Percentiles rank a stretch among this genome's conserved stretches.
phyloP scores from a whole-genome alignment of 1,284 basidiomycete genomes.

The Thecaphora thlaspeos region DNA sequence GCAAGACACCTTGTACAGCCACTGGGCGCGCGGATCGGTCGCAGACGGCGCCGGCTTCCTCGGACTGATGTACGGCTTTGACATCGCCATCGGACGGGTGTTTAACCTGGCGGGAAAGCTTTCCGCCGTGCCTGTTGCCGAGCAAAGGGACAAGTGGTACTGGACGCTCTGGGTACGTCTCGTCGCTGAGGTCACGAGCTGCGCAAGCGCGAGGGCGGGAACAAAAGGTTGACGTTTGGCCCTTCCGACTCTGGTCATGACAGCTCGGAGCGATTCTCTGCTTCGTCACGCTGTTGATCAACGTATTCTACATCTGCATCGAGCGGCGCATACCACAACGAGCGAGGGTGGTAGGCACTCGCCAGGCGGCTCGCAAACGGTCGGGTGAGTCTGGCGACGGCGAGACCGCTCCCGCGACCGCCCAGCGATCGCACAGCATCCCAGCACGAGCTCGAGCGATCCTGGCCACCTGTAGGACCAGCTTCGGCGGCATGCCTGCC shows the following conservation, averaged over 20 bases:
- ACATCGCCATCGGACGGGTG: constrained; percentile 53
- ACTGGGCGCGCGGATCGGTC: constrained; percentile 19
- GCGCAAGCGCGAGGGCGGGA: no score
- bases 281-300: constrained; percentile 43
- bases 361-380: constrained; percentile 18
- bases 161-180: constrained; percentile 60
- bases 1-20: constrained; percentile 52
- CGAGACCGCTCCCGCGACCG: no score
- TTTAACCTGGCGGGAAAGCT: constrained; percentile 40
- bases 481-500: constrained; percentile 31
- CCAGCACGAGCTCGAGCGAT: no score
- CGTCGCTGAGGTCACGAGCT: no score
- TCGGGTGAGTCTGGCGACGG: no score
- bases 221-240: no score
- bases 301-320: constrained; percentile 55
- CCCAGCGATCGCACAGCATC: no score
- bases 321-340: constrained; percentile 55
- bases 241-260: no score
- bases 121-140: constrained; percentile 57
- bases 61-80: constrained; percentile 50
- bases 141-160: constrained; percentile 57
- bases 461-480: constrained; percentile 5
- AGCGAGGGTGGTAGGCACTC: constrained; percentile 47
- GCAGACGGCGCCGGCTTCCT: constrained; percentile 13
- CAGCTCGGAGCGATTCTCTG: constrained; percentile 40